Evolutionary conservation across 1,284 basidiomycete species (phyloP).

Genomic region (Ganoderma resinaceum): DNA sequence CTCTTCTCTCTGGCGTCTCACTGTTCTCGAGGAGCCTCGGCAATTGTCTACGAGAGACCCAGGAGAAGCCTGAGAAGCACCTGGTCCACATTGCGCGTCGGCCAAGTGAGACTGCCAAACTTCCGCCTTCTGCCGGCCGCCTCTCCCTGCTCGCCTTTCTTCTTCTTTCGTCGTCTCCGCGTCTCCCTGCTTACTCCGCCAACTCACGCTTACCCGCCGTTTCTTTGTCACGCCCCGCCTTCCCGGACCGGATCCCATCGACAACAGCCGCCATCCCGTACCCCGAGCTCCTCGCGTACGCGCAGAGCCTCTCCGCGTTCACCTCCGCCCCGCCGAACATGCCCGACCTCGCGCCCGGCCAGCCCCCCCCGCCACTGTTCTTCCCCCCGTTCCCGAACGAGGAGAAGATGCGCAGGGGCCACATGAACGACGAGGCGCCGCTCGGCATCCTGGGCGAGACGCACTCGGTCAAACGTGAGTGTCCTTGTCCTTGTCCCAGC

Average conservation of each 20-base stretch:
- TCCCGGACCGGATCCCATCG: background rate
- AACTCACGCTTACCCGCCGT: conserved; percentile 5
- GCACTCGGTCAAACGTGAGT: conserved; percentile 75
- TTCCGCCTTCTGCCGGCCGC: background rate
- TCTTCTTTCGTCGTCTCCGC: background rate
- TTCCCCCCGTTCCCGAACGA: conserved; percentile 88
- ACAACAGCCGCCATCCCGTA: conserved; percentile 74
- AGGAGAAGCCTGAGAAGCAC: conserved; percentile 8
- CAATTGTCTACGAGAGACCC: conserved; percentile 3
- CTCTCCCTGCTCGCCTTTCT: conserved; percentile 1
- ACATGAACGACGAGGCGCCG: conserved; percentile 78
- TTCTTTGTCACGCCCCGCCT: background rate
- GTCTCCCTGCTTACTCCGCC: background rate
- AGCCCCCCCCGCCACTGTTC: conserved; percentile 77
- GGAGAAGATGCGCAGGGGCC: conserved; percentile 83
- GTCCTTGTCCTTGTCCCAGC: background rate
- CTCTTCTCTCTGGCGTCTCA: background rate
- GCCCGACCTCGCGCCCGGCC: conserved; percentile 73
- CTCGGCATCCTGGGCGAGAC: conserved; percentile 79
- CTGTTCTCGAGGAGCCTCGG: conserved; percentile 16
- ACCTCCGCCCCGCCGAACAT: conserved; percentile 86
- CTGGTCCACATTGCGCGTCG: conserved; percentile 6
- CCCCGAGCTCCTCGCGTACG: conserved; percentile 80
- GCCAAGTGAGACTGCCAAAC: background rate
- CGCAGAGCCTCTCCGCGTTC: conserved; percentile 81